Evolutionary conservation across 2,329 filamentous ascomycete species (phyloP).

Genomic region (Exutisphaerella laricina): DNA sequence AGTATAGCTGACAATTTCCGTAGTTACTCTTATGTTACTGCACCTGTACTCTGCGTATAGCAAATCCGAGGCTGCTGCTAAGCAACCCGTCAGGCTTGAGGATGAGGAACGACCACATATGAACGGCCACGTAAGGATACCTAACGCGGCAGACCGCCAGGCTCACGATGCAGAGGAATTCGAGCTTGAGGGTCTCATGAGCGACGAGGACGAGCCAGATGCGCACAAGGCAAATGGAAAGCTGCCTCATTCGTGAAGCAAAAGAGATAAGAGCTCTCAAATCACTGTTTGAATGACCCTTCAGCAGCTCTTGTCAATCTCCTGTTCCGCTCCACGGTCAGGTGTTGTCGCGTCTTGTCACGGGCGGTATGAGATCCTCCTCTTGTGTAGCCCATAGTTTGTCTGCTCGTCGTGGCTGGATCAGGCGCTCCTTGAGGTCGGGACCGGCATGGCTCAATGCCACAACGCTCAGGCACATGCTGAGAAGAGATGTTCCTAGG

Average conservation of each 20-base stretch:
- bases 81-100: conserved; percentile 31
- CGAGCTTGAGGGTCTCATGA: conserved; percentile 84
- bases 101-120: conserved; percentile 24
- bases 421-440: too few relatives aligned
- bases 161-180: conserved; percentile 84
- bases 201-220: conserved; percentile 66
- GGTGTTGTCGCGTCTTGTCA: too few relatives aligned
- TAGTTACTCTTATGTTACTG: conserved; percentile 76
- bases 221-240: conserved; percentile 13
- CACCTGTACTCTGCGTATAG: conserved; percentile 69
- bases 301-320: not conserved
- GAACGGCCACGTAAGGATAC: conserved; percentile 45
- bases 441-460: too few relatives aligned
- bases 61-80: conserved; percentile 35
- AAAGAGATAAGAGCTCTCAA: not conserved
- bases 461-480: too few relatives aligned
- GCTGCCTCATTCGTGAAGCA: conserved; percentile 1
- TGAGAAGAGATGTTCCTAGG: too few relatives aligned
- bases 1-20: too few relatives aligned
- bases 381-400: too few relatives aligned
- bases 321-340: too few relatives aligned
- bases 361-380: too few relatives aligned
- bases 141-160: conserved; percentile 45
- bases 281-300: not conserved
- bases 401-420: too few relatives aligned